phyloP scores from a whole-genome alignment of 345 rosid species.

The Pistacia vera region DNA sequence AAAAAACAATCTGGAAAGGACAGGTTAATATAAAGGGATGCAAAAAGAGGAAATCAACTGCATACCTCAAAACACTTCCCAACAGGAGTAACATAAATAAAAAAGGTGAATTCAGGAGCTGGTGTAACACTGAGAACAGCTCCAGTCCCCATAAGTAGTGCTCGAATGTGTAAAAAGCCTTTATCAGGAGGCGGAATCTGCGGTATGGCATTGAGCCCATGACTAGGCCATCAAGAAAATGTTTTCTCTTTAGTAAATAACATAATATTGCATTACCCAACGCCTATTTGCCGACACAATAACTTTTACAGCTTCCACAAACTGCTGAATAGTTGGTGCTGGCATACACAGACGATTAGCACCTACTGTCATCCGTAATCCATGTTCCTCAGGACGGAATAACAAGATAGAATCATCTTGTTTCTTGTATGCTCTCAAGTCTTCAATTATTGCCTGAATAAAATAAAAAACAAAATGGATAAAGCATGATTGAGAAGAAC shows the following conservation, averaged over 20 bases:
- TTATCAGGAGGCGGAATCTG: constrained; percentile 38
- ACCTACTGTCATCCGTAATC: constrained; percentile 29
- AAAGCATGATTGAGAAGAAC: background rate
- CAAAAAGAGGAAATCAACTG: constrained; percentile 8
- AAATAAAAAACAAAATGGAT: background rate
- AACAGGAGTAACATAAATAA: constrained; percentile 32
- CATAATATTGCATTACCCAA: constrained; percentile 29
- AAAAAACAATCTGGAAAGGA: background rate
- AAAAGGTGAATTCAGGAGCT: constrained; percentile 31
- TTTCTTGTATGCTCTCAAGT: constrained; percentile 35
- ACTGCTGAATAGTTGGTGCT: constrained; percentile 33
- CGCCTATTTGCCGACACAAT: constrained; percentile 30
- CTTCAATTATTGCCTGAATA: constrained; percentile 34
- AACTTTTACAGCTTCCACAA: constrained; percentile 36
- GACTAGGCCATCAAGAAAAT: background rate
- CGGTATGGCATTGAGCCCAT: background rate
- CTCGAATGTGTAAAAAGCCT: constrained; percentile 32
- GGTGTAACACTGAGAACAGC: constrained; percentile 29
- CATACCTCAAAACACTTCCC: constrained; percentile 31
- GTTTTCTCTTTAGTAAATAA: constrained; percentile 12
- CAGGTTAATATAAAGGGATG: no score
- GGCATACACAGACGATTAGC: constrained; percentile 39
- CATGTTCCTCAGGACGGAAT: constrained; percentile 35
- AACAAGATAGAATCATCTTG: constrained; percentile 31
- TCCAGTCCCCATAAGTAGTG: constrained; percentile 35